Evolutionary conservation across 768 basidiomycete species (phyloP), one percentile per base, ranked within the genome.

Genomic region (Mycena pura): DNA sequence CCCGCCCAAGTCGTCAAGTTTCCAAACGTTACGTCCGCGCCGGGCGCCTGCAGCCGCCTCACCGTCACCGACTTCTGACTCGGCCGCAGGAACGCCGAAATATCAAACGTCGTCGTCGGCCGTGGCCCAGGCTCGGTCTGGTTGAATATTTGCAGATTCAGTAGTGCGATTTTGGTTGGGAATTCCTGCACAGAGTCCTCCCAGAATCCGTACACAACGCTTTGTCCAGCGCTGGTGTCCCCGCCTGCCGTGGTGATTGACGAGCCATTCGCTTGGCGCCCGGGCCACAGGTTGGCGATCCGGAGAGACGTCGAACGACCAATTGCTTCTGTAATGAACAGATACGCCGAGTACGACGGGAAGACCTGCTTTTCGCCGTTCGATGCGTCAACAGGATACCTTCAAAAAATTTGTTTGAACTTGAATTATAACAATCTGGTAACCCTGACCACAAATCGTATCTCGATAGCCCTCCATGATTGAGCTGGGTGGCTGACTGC

Each of bases 181-280:
- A 76, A 78, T 6, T 68, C 50, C n/a, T 69, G 64, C 2, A 69
- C 68, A 15, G 67, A 65, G 28, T 70, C 69, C 41, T 79, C 79
- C 83, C 84, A 85, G 62, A 84, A 80, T 7, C 80, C 84, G 58
- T 84, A 85, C 0, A 76, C 78, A 14, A 84, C 80, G 9, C 84
- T 69, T 57, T 84, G 80, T n/a, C 83, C 82, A 11, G 75, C 71
- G 5, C 81, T 81, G 21, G 66, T 60, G 58, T 84, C 83, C 0
- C 83, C 83, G 5, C 79, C 73, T 27, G 76, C 79, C 0, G 83
- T 83, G 9, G 83, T 85, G 59, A 83, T 82, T 9, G 79, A 78
- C 0, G 84, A 84, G 15, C 83, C 83, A 55, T 85, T 84, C 25
- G 71, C 66, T 65, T 85, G 82, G 63, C 82, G 72, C 13, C 82